These are phyloP conservation scores for Blastobotrys petasosporus DNA, from an alignment of 1,139 yeast species.

Conservation along the genomic window DNA sequence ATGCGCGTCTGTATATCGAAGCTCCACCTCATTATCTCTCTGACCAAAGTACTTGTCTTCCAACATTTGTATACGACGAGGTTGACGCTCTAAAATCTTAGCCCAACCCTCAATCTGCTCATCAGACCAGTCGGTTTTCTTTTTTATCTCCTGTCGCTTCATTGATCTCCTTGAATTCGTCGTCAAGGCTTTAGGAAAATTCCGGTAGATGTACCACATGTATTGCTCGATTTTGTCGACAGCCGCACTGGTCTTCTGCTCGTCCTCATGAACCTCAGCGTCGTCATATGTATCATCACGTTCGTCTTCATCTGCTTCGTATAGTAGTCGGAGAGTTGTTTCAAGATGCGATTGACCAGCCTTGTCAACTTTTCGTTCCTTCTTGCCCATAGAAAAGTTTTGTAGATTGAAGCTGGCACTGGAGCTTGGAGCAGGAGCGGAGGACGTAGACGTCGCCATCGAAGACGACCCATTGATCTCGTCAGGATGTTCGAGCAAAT, in stretches of 20 bases:
- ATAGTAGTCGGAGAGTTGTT: conserved; percentile 47
- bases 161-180: conserved; percentile 48
- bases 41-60: conserved; percentile 55
- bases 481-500: conserved; percentile 57
- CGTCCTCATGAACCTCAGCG: conserved; percentile 42
- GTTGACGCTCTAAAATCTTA: conserved; percentile 61
- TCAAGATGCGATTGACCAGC: conserved; percentile 43
- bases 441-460: background rate
- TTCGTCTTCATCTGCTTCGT: conserved; percentile 70
- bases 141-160: conserved; percentile 47
- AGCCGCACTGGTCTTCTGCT: conserved; percentile 18
- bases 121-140: conserved; percentile 63
- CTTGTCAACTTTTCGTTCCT: conserved; percentile 40
- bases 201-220: conserved; percentile 50
- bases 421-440: conserved; percentile 7
- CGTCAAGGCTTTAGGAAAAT: conserved; percentile 47
- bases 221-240: conserved; percentile 41
- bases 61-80: conserved; percentile 42
- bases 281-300: conserved; percentile 83
- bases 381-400: conserved; percentile 10
- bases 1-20: conserved; percentile 7
- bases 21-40: conserved; percentile 19
- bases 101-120: conserved; percentile 96
- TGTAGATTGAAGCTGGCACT: conserved; percentile 9
- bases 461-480: conserved; percentile 25